Evolutionary conservation across 495 filamentous ascomycete species (phyloP).

Genomic region (Paragyromitra xinjiangensis): DNA sequence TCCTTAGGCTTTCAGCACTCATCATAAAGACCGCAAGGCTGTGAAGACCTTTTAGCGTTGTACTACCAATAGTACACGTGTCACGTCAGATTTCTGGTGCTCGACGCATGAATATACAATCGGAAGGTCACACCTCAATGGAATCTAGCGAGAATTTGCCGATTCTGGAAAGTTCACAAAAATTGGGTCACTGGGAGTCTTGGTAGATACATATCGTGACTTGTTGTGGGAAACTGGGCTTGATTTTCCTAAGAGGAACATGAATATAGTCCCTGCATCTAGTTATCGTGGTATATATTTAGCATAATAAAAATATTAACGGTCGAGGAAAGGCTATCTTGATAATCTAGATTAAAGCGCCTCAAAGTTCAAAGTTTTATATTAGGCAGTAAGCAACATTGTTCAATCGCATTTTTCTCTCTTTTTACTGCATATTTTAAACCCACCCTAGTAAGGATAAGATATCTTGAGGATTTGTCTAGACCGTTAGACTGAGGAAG

Average conservation of each 20-base stretch:
- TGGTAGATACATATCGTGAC: not conserved
- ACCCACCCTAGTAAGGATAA: not conserved
- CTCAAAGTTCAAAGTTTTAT: not conserved
- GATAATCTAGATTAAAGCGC: not conserved
- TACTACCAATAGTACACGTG: conserved; percentile 20
- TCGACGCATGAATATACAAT: not conserved
- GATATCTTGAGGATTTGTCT: not conserved
- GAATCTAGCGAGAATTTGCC: not conserved
- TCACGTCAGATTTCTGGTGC: not conserved
- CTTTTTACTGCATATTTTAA: not conserved
- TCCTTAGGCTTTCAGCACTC: not conserved
- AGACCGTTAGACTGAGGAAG: not conserved
- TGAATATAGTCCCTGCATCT: not conserved
- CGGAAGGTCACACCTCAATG: not conserved
- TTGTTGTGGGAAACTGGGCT: not conserved
- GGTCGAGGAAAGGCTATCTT: not conserved
- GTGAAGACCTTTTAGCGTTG: not conserved
- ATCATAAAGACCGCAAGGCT: not conserved
- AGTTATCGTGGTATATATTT: not conserved
- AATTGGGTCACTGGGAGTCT: not conserved
- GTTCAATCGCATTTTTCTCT: not conserved
- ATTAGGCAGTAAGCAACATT: not conserved
- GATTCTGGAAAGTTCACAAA: not conserved
- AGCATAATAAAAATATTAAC: not conserved
- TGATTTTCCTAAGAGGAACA: not conserved